phyloP scores from a whole-genome alignment of 495 filamentous ascomycete species.

The Viridothelium virens region DNA sequence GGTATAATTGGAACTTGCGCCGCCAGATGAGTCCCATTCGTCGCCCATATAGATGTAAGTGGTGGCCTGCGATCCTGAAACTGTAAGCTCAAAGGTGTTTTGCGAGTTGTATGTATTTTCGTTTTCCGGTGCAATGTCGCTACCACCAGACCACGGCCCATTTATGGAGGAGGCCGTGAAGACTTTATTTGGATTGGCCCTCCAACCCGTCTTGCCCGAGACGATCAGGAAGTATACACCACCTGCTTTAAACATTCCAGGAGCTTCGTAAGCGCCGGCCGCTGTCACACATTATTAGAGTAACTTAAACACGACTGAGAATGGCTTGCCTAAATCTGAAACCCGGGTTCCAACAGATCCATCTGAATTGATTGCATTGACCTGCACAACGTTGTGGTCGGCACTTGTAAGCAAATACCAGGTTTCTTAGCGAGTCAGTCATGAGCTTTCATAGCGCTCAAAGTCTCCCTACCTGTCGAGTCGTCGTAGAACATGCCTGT shows the following conservation, averaged over 20 bases:
- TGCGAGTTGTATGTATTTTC: conserved; percentile 15
- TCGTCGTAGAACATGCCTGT: conserved; percentile 43
- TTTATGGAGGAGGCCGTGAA: conserved; percentile 11
- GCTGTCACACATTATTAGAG: background rate
- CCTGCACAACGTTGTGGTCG: conserved; percentile 43
- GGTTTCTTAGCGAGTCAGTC: conserved; percentile 25
- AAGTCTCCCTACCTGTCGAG: conserved; percentile 18
- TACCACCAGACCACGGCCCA: conserved; percentile 15
- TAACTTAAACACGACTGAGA: background rate
- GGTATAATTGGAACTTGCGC: conserved; percentile 36
- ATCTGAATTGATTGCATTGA: conserved; percentile 41
- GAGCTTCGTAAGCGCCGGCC: conserved; percentile 12
- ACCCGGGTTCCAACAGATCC: conserved; percentile 32
- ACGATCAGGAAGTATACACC: conserved; percentile 11
- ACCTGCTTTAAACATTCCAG: conserved; percentile 16
- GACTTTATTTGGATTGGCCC: conserved; percentile 15
- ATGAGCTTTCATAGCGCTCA: conserved; percentile 7
- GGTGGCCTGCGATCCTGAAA: conserved; percentile 8
- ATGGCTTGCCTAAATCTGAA: conserved; percentile 27
- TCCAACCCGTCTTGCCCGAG: conserved; percentile 15
- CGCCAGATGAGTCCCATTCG: conserved; percentile 26
- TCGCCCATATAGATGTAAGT: conserved; percentile 18
- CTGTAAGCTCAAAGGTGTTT: conserved; percentile 17
- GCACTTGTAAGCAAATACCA: conserved; percentile 42
- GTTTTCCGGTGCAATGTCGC: conserved; percentile 11